Evolutionary conservation across 805 yeast genomes (phyloP), one percentile per base, ranked within the genome.

Genomic region (Komagataella kurtzmanii): DNA sequence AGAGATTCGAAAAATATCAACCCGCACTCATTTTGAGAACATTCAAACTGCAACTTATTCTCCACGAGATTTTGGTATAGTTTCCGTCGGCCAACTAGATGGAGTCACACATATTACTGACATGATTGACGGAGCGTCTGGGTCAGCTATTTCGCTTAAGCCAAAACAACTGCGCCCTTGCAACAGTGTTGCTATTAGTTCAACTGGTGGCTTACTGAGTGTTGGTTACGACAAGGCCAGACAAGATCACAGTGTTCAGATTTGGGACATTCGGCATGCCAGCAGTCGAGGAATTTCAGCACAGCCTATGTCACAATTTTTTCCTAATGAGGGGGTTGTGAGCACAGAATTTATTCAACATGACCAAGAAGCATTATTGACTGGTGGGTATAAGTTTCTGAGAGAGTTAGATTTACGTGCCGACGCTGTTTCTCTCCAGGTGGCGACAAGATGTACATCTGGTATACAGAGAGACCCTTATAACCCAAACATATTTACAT

Each of bases 151-250:
- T 18, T 67, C 69, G 50, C 67, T 84, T 14, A 69, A 77, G 49
- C 82, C 88, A 0, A 78, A 79, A 52, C 88, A 82, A 54, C 72
- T 79, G 17, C 70, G 96, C 52, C 83, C 91, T 1, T 84, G 95
- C 57, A 88, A 87, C 58, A 66, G 90, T 0, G 58, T 88, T 1
- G 76, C 90, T 0, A 85, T 89, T 66, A 86, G 80, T 60, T 69
- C 73, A 23, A 69, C 72, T 30, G 85, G 85, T 1, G 10, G 40
- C 10, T 64, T 85, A 30, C 69, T 89, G 3, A 96, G 88, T 0
- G 79, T 83, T 44, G 96, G 95, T 0, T 75, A 83, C 53, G 97
- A 88, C 55, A 78, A 87, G 56, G 83, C 84, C 18, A 73, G 89
- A 51, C 86, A 79, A 56, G 95, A 86, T 58, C 77, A 80, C 53